These are phyloP conservation scores for sunflower (Helianthus annuus) DNA, from an alignment of 129 eudicot genomes.

Conservation along the genomic window DNA sequence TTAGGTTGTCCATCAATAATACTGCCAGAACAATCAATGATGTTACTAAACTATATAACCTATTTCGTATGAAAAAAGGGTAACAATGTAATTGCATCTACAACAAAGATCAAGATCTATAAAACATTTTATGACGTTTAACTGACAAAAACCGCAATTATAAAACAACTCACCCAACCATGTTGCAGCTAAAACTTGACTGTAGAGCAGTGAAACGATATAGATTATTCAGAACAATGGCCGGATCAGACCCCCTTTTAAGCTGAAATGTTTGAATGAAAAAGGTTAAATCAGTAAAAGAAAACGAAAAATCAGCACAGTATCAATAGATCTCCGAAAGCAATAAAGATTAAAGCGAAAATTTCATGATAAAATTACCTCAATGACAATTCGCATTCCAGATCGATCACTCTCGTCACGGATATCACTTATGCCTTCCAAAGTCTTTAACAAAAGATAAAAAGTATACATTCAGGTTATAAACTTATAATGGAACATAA, in stretches of 20 bases:
- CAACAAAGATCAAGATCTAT: not conserved
- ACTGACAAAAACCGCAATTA: not conserved
- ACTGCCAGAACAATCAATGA: constrained; percentile 41
- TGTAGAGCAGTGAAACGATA: constrained; percentile 91
- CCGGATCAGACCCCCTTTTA: constrained; percentile 87
- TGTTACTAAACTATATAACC: not conserved
- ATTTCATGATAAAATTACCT: constrained; percentile 49
- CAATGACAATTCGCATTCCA: constrained; percentile 98
- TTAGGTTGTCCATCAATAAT: constrained; percentile 93
- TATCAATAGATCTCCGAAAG: constrained; percentile 9
- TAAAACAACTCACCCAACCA: constrained; percentile 86
- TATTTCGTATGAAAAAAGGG: not conserved
- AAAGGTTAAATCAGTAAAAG: not conserved
- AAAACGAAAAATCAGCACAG: constrained; percentile 4
- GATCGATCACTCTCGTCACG: constrained; percentile 99
- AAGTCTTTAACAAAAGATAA: constrained; percentile 40
- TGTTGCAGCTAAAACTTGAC: constrained; percentile 93
- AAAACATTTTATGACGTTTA: not conserved
- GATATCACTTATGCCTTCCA: constrained; percentile 95
- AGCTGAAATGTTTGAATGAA: constrained; percentile 49
- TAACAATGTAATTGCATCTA: not conserved
- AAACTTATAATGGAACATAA: not conserved
- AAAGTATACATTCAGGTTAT: constrained; percentile 3
- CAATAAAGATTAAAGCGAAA: constrained; percentile 19
- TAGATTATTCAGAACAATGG: constrained; percentile 80